Evolutionary conservation across 2,329 filamentous ascomycete genomes (phyloP).

Genomic region (Trichoderma harzianum): DNA sequence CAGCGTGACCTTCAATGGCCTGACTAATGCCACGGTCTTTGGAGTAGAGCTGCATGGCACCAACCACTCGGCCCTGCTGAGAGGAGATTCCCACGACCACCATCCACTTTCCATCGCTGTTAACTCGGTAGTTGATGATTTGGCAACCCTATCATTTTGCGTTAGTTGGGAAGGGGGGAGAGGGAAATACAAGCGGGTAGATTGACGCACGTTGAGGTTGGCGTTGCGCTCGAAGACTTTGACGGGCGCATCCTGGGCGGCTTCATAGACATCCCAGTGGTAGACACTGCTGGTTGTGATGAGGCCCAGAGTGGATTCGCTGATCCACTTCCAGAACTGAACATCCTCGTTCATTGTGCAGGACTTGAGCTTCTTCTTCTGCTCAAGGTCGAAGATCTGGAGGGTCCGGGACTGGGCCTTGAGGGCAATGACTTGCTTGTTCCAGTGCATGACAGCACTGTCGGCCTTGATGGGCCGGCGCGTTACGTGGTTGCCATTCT

Average conservation of each 20-base stretch:
- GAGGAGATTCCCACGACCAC: constrained; percentile 94
- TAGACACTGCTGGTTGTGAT: constrained; percentile 90
- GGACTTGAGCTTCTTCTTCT: constrained; percentile 95
- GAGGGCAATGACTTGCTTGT: constrained; percentile 89
- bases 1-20: constrained; percentile 94
- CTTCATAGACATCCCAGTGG: constrained; percentile 96
- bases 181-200: neutral
- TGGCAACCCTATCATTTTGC: constrained; percentile 69
- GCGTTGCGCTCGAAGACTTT: constrained; percentile 95
- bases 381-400: constrained; percentile 93
- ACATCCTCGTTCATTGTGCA: constrained; percentile 96
- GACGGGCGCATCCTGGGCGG: constrained; percentile 70
- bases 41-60: constrained; percentile 96
- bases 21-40: constrained; percentile 96
- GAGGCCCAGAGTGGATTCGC: constrained; percentile 79
- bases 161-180: neutral
- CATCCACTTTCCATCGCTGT: constrained; percentile 96
- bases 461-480: constrained; percentile 96
- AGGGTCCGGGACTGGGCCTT: constrained; percentile 92
- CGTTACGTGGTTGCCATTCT: constrained; percentile 94
- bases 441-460: constrained; percentile 99
- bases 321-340: constrained; percentile 99
- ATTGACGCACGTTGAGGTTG: constrained; percentile 70
- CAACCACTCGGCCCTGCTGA: constrained; percentile 88
- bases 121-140: constrained; percentile 99